Percentiles rank a stretch among this genome's conserved stretches.
Evolutionary conservation across 805 yeast species (phyloP).

Genomic region (Candida takata): DNA sequence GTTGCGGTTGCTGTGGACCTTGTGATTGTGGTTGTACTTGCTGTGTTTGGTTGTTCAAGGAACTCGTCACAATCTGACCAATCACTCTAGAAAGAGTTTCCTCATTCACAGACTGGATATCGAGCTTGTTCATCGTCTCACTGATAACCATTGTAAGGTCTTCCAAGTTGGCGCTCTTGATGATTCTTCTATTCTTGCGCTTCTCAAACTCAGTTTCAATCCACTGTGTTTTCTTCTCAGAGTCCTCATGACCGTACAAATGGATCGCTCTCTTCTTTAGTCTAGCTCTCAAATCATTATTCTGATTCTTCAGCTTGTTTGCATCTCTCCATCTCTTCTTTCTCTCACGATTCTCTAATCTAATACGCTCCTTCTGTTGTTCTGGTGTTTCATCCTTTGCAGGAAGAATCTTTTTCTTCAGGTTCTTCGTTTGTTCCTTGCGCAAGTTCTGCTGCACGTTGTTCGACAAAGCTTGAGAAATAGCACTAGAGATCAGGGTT

Average conservation of each 20-base stretch:
- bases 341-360: slow-evolving; percentile 66
- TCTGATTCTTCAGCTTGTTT: slow-evolving; percentile 75
- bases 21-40: too few species aligned
- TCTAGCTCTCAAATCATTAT: slow-evolving; percentile 77
- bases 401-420: slow-evolving; percentile 11
- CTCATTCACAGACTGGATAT: slow-evolving; percentile 39
- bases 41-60: slow-evolving; percentile 5
- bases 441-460: not conserved
- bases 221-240: slow-evolving; percentile 60
- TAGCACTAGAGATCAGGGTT: slow-evolving; percentile 19
- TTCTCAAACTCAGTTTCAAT: slow-evolving; percentile 62
- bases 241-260: slow-evolving; percentile 55
- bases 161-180: slow-evolving; percentile 31
- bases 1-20: not conserved
- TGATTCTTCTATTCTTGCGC: slow-evolving; percentile 54
- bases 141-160: slow-evolving; percentile 23
- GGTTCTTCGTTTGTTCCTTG: slow-evolving; percentile 4
- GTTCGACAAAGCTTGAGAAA: slow-evolving; percentile 18
- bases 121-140: slow-evolving; percentile 30
- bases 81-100: slow-evolving; percentile 22
- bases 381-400: slow-evolving; percentile 23
- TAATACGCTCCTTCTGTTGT: slow-evolving; percentile 45
- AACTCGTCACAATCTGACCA: slow-evolving; percentile 20
- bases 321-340: slow-evolving; percentile 81
- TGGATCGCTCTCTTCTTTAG: slow-evolving; percentile 64